phyloP scores from a whole-genome alignment of 768 basidiomycete genomes.

The Termitomyces sp. region DNA sequence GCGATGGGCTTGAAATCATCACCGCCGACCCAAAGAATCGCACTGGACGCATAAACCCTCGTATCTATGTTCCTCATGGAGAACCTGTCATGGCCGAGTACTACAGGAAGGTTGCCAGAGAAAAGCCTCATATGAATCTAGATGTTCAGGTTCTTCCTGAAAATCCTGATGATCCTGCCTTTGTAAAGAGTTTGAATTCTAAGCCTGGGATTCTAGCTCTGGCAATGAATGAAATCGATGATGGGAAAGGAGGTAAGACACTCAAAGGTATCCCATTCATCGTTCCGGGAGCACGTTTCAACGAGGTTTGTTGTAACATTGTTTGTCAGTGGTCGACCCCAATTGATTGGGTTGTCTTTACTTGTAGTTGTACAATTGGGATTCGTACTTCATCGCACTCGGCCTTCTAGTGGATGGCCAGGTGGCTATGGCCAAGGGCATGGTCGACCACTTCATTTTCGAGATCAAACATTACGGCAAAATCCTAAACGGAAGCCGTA shows the following conservation, averaged over 20 bases:
- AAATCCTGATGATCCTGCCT: conserved; percentile 81
- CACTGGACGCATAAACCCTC: conserved; percentile 81
- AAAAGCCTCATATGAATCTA: conserved; percentile 91
- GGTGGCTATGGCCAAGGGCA: conserved; percentile 91
- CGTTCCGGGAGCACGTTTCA: conserved; percentile 93
- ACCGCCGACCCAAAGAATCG: conserved; percentile 98
- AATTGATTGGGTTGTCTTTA: not conserved
- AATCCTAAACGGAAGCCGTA: conserved; percentile 93
- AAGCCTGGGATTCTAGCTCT: conserved; percentile 93
- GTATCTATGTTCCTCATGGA: conserved; percentile 92
- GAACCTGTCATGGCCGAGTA: conserved; percentile 95
- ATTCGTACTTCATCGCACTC: conserved; percentile 91
- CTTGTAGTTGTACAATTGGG: conserved; percentile 85
- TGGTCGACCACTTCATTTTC: conserved; percentile 99
- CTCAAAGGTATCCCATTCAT: conserved; percentile 95
- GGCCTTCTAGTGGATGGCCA: conserved; percentile 94
- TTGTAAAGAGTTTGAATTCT: conserved; percentile 89
- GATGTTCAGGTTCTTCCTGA: conserved; percentile 88
- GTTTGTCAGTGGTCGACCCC: conserved; percentile 4
- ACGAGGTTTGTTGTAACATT: conserved; percentile 56
- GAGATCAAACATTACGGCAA: conserved; percentile 98
- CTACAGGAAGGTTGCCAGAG: conserved; percentile 83
- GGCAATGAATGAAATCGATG: conserved; percentile 91
- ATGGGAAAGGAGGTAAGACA: conserved; percentile 70
- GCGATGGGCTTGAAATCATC: conserved; percentile 94